Evolutionary conservation across 2,329 filamentous ascomycete genomes (phyloP).

Genomic region (Lecanicillium sp.): DNA sequence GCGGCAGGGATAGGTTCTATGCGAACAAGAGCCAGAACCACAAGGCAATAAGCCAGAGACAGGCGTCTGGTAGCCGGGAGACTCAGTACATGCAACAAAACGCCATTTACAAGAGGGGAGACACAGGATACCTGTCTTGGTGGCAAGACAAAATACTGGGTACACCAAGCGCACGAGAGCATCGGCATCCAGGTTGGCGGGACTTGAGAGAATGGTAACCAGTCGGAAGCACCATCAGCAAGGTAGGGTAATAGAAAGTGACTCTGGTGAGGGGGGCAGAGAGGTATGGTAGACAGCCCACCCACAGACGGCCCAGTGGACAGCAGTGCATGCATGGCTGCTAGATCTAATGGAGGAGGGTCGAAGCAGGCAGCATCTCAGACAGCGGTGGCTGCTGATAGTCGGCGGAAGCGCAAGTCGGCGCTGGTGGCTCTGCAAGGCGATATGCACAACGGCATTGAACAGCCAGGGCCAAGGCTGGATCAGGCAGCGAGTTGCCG

Average conservation of each 20-base stretch:
- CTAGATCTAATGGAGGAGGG: conserved; percentile 25
- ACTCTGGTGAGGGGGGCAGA: not conserved
- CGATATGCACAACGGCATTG: not conserved
- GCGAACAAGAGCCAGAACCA: conserved; percentile 14
- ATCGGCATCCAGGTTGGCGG: conserved; percentile 29
- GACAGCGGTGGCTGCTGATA: conserved; percentile 16
- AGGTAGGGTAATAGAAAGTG: not conserved
- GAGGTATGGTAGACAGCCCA: not conserved
- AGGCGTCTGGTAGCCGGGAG: not conserved
- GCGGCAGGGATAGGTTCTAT: not conserved
- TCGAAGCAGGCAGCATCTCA: conserved; percentile 25
- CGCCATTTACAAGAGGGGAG: conserved; percentile 1
- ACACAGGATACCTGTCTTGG: not conserved
- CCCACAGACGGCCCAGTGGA: not conserved
- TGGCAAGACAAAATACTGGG: conserved; percentile 20
- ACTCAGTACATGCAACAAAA: not conserved
- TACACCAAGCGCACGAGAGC: conserved; percentile 18
- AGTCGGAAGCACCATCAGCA: conserved; percentile 5
- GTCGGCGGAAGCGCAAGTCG: not conserved
- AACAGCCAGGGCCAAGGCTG: not conserved
- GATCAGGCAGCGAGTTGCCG: not conserved
- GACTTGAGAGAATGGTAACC: conserved; percentile 19
- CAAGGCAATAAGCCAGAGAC: conserved; percentile 18
- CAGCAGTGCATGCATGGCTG: conserved; percentile 18
- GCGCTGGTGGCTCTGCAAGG: not conserved